A percentile compares a stretch with the other conserved stretches of the same genome.
Evolutionary conservation across 2,329 filamentous ascomycete species (phyloP).

Genomic region (Neurospora sp.): DNA sequence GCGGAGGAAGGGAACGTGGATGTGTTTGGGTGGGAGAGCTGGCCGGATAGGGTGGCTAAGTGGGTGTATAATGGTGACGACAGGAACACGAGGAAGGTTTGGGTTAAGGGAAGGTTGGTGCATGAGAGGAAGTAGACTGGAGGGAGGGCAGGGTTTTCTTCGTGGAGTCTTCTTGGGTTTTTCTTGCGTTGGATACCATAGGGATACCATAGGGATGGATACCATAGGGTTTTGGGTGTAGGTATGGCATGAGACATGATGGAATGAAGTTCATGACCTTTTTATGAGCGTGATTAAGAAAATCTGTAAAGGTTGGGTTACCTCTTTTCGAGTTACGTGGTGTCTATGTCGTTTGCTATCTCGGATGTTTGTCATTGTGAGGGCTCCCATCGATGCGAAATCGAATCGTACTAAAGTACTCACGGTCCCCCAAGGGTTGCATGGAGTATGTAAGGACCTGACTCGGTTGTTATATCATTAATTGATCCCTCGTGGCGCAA

Average conservation of each 20-base stretch:
- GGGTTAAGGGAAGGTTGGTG: slow-evolving; percentile 78
- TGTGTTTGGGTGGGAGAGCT: slow-evolving; percentile 84
- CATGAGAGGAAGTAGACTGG: slow-evolving; percentile 37
- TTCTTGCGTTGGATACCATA: background rate
- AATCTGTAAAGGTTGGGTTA: rapidly evolving
- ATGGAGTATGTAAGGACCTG: background rate
- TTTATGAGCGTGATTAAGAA: background rate
- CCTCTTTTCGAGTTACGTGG: background rate
- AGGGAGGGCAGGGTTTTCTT: background rate
- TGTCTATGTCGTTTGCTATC: background rate
- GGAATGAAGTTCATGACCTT: background rate
- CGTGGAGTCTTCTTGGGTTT: background rate
- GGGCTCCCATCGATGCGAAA: background rate
- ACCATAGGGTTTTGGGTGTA: background rate
- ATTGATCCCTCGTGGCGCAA: background rate
- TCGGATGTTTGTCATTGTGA: background rate
- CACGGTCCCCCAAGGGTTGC: no score
- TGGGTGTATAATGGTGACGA: slow-evolving; percentile 95
- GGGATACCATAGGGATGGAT: background rate
- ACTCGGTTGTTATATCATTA: background rate
- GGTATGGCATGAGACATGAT: background rate
- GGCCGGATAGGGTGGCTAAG: slow-evolving; percentile 79
- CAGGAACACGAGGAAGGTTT: slow-evolving; percentile 77
- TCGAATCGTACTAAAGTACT: background rate
- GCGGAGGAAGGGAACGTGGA: slow-evolving; percentile 55